phyloP scores from a whole-genome alignment of 2,329 filamentous ascomycete species.

The Ophiocordyceps australis region DNA sequence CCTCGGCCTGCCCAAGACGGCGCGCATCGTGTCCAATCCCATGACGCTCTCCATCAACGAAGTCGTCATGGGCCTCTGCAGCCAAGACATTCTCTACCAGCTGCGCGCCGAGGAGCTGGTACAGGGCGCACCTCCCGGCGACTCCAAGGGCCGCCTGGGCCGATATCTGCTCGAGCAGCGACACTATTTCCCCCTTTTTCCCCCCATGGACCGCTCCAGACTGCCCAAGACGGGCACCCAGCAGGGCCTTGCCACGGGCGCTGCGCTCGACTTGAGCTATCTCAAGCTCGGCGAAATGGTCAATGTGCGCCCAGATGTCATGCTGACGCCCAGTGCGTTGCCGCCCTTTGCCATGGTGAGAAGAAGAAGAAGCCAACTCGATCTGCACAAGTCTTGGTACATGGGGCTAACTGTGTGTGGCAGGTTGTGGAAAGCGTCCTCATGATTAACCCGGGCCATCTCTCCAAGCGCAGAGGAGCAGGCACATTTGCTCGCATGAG shows the following conservation, averaged over 20 bases:
- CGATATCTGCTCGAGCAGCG: conserved; percentile 74
- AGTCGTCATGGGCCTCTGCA: conserved; percentile 61
- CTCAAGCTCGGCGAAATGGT: conserved; percentile 83
- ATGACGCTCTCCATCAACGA: conserved; percentile 85
- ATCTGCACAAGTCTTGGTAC: background rate
- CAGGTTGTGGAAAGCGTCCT: conserved; percentile 84
- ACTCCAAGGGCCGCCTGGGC: conserved; percentile 53
- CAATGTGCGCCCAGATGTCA: conserved; percentile 65
- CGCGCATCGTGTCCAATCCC: conserved; percentile 70
- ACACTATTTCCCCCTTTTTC: conserved; percentile 82
- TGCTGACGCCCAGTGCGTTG: conserved; percentile 67
- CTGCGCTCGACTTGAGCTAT: conserved; percentile 68
- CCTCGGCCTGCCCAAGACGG: conserved; percentile 61
- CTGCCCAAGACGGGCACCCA: conserved; percentile 46
- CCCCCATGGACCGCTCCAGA: conserved; percentile 51
- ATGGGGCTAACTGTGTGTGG: too few species aligned
- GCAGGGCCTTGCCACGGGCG: conserved; percentile 46
- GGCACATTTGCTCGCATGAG: conserved; percentile 76
- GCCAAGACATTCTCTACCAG: conserved; percentile 72
- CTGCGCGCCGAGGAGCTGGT: conserved; percentile 53
- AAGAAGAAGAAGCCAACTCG: conserved; percentile 14
- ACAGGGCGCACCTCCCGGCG: conserved; percentile 12
- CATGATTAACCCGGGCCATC: conserved; percentile 73
- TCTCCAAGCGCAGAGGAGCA: conserved; percentile 69
- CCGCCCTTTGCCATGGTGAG: conserved; percentile 85